Percentiles rank a stretch among this genome's conserved stretches.
These are phyloP conservation scores for Blastomyces parvus DNA, from an alignment of 2,329 filamentous ascomycete species.

Conservation along the genomic window DNA sequence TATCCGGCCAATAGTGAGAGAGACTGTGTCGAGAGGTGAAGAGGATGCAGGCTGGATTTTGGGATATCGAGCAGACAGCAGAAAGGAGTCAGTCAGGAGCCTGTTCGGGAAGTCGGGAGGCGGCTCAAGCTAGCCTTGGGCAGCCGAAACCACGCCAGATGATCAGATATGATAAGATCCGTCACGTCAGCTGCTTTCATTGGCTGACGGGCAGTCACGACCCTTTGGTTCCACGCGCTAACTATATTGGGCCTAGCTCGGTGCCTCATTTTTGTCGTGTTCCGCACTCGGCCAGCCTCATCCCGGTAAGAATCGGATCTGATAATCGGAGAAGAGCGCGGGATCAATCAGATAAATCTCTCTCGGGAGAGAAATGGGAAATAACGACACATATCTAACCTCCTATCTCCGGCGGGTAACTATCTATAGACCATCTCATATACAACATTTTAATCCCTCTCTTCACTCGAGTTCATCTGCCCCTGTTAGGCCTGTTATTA, in stretches of 20 bases:
- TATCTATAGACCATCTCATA: background rate
- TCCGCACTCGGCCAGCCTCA: background rate
- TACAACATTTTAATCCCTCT: background rate
- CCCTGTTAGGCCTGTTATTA: too few relatives aligned
- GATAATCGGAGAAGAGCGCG: slow-evolving; percentile 8
- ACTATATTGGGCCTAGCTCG: background rate
- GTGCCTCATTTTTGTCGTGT: too few relatives aligned
- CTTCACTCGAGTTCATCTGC: too few relatives aligned
- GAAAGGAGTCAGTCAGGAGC: background rate
- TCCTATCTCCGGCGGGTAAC: too few relatives aligned
- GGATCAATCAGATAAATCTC: slow-evolving; percentile 8
- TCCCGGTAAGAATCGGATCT: slow-evolving; percentile 14
- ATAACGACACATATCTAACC: background rate
- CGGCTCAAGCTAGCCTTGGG: background rate
- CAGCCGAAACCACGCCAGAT: slow-evolving; percentile 3
- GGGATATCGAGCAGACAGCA: background rate
- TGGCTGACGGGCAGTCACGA: background rate
- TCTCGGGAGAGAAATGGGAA: too few relatives aligned
- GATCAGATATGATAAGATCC: slow-evolving; percentile 20
- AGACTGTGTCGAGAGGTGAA: background rate
- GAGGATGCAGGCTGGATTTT: background rate
- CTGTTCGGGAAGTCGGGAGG: background rate
- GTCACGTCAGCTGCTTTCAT: background rate
- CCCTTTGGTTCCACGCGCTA: background rate
- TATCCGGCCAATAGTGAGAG: background rate